Conservation (phyloP, 139 green algal genomes). For the Medakamo hakoo region DNA sequence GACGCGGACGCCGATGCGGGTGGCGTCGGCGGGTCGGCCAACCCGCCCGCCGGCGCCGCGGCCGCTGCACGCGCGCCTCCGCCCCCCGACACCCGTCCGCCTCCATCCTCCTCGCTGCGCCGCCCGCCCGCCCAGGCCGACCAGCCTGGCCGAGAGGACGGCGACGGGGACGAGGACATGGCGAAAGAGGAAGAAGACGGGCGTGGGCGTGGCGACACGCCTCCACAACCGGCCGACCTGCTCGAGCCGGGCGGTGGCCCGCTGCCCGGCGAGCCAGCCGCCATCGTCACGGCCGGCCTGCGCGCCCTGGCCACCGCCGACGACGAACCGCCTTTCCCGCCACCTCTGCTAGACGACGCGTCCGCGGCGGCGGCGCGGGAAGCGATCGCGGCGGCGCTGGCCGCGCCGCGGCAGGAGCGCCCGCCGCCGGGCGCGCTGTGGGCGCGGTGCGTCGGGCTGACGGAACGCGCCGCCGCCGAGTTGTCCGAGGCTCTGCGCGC, state of each 20-base stretch:
- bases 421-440: conserved; percentile 43
- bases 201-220: conserved; percentile 1
- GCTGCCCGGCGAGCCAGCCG: too few species aligned
- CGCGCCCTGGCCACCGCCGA: too few species aligned
- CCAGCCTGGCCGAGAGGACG: conserved; percentile 8
- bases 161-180: conserved; percentile 10
- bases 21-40: conserved; percentile 1
- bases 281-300: background rate
- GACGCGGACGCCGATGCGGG: background rate
- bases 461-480: conserved; percentile 45
- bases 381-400: background rate
- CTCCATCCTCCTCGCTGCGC: too few species aligned
- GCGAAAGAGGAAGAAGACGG: conserved; percentile 6
- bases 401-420: conserved; percentile 9
- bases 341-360: background rate
- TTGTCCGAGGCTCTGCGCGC: conserved; percentile 91
- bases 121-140: too few species aligned
- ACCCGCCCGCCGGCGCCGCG: too few species aligned
- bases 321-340: background rate
- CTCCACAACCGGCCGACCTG: background rate
- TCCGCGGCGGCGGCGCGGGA: too few species aligned
- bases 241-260: too few species aligned
- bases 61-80: too few species aligned
- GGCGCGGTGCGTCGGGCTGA: conserved; percentile 66
- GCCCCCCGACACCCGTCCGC: too few species aligned